A percentile compares a stretch with the other conserved stretches of the same genome.
These are phyloP conservation scores for Penicillium sp. DNA, from an alignment of 2,329 filamentous ascomycete genomes.

Conservation along the genomic window DNA sequence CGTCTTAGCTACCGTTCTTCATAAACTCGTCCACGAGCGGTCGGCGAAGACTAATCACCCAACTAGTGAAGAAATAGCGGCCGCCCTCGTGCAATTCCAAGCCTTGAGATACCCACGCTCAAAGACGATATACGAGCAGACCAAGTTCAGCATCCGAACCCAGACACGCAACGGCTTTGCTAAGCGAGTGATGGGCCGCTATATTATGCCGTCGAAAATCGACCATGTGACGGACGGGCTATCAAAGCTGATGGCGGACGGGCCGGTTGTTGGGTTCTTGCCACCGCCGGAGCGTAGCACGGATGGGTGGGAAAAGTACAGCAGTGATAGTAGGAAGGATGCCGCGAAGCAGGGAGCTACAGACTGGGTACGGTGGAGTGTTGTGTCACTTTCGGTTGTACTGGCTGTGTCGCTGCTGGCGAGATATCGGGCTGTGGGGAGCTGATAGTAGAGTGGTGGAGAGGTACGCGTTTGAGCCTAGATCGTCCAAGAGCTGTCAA, in stretches of 20 bases:
- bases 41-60: not conserved
- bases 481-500: no score
- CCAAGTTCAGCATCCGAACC: slow-evolving; percentile 21
- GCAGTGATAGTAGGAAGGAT: not conserved
- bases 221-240: slow-evolving; percentile 20
- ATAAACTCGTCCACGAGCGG: not conserved
- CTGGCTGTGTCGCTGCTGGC: not conserved
- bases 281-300: slow-evolving; percentile 17
- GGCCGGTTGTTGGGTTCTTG: slow-evolving; percentile 20
- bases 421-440: not conserved
- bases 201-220: slow-evolving; percentile 20
- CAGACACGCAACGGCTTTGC: slow-evolving; percentile 26
- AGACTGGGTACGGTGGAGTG: not conserved
- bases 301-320: slow-evolving; percentile 22
- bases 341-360: not conserved
- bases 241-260: slow-evolving; percentile 25
- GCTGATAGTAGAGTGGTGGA: not conserved
- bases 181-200: slow-evolving; percentile 25
- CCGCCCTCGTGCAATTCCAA: slow-evolving; percentile 18
- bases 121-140: slow-evolving; percentile 21
- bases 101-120: slow-evolving; percentile 21
- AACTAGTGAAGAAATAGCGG: not conserved
- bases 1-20: slow-evolving; percentile 38
- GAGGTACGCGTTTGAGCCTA: no score
- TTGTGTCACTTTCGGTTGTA: not conserved